A percentile compares a stretch with the other conserved stretches of the same genome.
Evolutionary conservation across 306 rosid genomes (phyloP).

Genomic region (Trichosanthes truncata): DNA sequence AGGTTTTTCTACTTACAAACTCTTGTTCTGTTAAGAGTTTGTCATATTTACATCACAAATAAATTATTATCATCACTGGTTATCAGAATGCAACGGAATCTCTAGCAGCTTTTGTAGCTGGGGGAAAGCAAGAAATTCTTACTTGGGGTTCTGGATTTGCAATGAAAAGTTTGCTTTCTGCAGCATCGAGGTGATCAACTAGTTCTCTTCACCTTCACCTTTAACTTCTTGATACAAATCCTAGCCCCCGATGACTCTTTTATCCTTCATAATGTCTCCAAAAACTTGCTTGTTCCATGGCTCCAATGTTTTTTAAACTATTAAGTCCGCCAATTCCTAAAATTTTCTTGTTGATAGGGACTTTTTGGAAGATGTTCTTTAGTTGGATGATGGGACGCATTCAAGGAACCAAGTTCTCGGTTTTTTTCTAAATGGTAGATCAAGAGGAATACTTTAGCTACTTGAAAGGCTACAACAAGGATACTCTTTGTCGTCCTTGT

Average conservation of each 20-base stretch:
- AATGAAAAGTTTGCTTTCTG: constrained; percentile 72
- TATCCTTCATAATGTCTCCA: no score
- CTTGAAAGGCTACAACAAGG: not conserved
- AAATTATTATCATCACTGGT: constrained; percentile 14
- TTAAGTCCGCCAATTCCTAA: no score
- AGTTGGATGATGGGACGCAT: no score
- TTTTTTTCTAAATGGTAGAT: no score
- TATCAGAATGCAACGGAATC: constrained; percentile 91
- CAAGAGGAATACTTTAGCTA: not conserved
- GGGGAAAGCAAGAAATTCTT: constrained; percentile 67
- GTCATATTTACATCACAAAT: not conserved
- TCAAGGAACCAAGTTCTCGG: no score
- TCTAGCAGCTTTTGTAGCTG: constrained; percentile 70
- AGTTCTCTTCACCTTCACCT: not conserved
- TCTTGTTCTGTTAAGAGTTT: not conserved
- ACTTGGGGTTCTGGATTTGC: constrained; percentile 73
- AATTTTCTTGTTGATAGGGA: no score
- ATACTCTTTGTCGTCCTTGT: not conserved
- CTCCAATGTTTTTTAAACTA: no score
- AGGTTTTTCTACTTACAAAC: constrained; percentile 34
- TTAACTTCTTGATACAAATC: no score
- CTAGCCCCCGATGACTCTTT: no score
- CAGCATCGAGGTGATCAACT: constrained; percentile 65
- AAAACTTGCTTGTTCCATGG: no score
- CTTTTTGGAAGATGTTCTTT: no score